These are phyloP conservation scores for Colletotrichum paranaense DNA, from an alignment of 2,329 filamentous ascomycete species.

Conservation along the genomic window DNA sequence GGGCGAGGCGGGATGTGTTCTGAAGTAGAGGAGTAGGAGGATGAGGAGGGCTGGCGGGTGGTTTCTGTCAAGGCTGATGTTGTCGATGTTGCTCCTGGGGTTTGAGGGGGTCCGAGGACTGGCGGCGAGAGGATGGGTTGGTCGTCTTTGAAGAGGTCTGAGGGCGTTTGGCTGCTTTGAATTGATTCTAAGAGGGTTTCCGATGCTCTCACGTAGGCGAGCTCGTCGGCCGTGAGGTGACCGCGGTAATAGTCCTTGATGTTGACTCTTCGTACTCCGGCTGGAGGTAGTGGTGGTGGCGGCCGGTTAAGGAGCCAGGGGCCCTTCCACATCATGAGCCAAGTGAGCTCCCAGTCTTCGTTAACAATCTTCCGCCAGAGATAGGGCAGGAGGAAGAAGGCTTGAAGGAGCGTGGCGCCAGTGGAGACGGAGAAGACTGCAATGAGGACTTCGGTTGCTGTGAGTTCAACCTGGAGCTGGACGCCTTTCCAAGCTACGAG, in stretches of 20 bases:
- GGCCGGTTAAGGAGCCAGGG: constrained; percentile 56
- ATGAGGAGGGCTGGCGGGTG: background rate
- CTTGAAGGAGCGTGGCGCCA: constrained; percentile 54
- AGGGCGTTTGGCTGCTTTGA: constrained; percentile 39
- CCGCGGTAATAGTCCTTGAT: constrained; percentile 63
- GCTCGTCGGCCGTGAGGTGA: constrained; percentile 58
- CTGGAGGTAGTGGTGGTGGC: constrained; percentile 47
- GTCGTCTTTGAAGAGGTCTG: constrained; percentile 42
- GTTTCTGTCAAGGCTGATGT: background rate
- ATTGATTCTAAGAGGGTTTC: constrained; percentile 49
- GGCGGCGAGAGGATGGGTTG: constrained; percentile 45
- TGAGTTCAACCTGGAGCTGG: constrained; percentile 38
- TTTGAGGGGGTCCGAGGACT: constrained; percentile 37
- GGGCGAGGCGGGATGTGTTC: constrained; percentile 46
- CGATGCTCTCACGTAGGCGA: constrained; percentile 49
- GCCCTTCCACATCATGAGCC: constrained; percentile 60
- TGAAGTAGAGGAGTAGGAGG: constrained; percentile 13
- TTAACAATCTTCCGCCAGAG: constrained; percentile 61
- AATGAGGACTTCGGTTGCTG: constrained; percentile 40
- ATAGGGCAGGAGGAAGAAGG: constrained; percentile 63
- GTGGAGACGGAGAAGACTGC: constrained; percentile 56
- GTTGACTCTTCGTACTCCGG: constrained; percentile 53
- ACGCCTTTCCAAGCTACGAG: constrained; percentile 63
- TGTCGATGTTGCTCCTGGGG: constrained; percentile 7
- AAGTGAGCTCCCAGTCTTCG: constrained; percentile 62